Base-by-base conservation (phyloP, 2,329 filamentous ascomycete genomes). In the Diplodia mutila region DNA sequence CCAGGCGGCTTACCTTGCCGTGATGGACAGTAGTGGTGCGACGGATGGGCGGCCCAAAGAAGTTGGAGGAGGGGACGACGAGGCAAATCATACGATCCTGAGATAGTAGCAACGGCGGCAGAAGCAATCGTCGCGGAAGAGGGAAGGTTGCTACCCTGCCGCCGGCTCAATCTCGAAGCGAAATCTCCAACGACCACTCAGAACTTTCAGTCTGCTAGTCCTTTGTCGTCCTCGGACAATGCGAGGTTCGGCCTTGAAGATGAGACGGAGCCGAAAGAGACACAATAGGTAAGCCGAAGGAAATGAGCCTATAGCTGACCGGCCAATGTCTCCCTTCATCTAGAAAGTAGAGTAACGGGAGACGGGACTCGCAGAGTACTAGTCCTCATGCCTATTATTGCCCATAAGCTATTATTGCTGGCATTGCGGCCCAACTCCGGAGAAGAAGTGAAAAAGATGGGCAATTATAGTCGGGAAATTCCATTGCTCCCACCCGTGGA, bases 121-220 rank as follows among this genome's bases (percentile, higher is more conserved):
- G 55, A 29, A 42, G 37, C 21, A 61, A 14, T 18, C 29, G 53
- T 39, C 11, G n/a, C 37, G 18, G 14, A 21, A 51, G 27, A 21
- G 25, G 29, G 59, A 51, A 63, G 59, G 59, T 34, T 42, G 27
- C 32, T 34, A 12, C 32, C 32, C 32, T 59, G 21, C 21, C 54
- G 12, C n/a, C 54, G 54, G 54, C 37, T 46, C 34, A 42, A 42
- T n/a, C 59, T 61, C 59, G 59, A 63, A 63, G 59, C 59, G 59
- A 63, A 48, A 16, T 12, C n/a, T 37, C 9, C 27, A 55, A 32
- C 27, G 29, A 11, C 18, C 32, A 32, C 18, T 14, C 53, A n/a
- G 9, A 7, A 18, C 12, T 51, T 23, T 37, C 34, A 11, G 34
- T 59, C 34, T 48, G 57, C 16, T 8, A 23, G 12, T 23, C 37